Conservation (phyloP, 2,329 filamentous ascomycete species). For the Claviceps sp. region DNA sequence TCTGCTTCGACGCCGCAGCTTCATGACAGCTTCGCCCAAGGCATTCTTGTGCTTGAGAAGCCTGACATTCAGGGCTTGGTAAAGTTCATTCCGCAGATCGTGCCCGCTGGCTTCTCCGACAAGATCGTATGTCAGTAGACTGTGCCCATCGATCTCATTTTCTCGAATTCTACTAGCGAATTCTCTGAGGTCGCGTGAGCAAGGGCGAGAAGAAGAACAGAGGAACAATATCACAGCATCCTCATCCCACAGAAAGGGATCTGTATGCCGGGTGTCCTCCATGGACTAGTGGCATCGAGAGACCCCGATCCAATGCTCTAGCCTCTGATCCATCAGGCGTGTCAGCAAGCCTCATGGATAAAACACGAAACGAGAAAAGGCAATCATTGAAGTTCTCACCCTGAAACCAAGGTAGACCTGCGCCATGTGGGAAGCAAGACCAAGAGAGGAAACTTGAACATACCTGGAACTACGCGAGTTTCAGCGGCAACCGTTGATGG, state of each 20-base stretch:
- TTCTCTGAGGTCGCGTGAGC: constrained; percentile 31
- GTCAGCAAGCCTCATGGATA: background rate
- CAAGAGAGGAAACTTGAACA: background rate
- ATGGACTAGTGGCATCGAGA: constrained; percentile 10
- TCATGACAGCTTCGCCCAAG: constrained; percentile 42
- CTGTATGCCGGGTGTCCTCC: constrained; percentile 23
- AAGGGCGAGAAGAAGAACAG: constrained; percentile 39
- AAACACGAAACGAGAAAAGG: background rate
- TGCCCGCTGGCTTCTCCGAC: constrained; percentile 19
- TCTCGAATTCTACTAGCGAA: constrained; percentile 45
- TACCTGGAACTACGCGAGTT: background rate
- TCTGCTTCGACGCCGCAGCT: constrained; percentile 38
- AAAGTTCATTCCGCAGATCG: constrained; percentile 30
- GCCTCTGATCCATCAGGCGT: background rate
- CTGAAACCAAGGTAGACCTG: no score
- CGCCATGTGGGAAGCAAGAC: background rate
- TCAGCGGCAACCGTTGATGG: background rate
- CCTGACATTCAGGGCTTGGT: constrained; percentile 40
- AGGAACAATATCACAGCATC: constrained; percentile 54
- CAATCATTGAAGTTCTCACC: background rate
- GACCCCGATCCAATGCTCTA: background rate
- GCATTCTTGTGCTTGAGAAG: constrained; percentile 43
- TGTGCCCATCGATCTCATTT: constrained; percentile 51
- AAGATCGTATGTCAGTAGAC: constrained; percentile 44
- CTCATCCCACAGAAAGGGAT: constrained; percentile 65